Base-by-base conservation (phyloP, 768 basidiomycete genomes). In the Tephrocybe rancida region DNA sequence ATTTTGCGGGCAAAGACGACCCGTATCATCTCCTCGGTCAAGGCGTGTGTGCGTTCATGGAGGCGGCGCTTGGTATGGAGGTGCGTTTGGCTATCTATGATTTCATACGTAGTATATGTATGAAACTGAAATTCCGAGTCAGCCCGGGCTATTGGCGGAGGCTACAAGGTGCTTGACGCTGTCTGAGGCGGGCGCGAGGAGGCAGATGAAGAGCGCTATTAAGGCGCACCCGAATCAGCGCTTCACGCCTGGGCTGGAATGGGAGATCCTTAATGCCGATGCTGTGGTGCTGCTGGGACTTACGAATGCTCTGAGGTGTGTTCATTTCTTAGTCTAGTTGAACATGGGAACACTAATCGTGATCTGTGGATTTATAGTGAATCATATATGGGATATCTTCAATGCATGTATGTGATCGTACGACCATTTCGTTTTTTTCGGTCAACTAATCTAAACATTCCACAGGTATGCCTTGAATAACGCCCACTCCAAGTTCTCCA, bases 21-120 rank as follows among this genome's bases (percentile, higher is more conserved):
- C 84, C 90, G 0, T 87, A 90, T 61, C 90, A 92, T 66, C 73
- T 81, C 18, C 74, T 92, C 53, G 90, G 90, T 1, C 71, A 83
- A 0, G 90, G 89, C 14, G 83, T 86, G 0, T 86, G 85, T 53
- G 80, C 82, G 0, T 92, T 92, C 59, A 71, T 92, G 39, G 85
- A 90, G 66, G 91, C 89, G 0, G 88, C 86, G 1, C 70, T 92
- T 13, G 87, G 88, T n/a, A 83, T 91, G 84, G 90, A 92, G 80
- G 87, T 86, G 32, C 11, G 71, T 65, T 30, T n/a, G n/a, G n/a
- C 25, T 24, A 5, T 54, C 39, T 34, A 44, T n/a, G 6, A 8
- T 44, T 10, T 14, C 9, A 30, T 18, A 22, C 27, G 9, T 8
- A 10, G 9, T 14, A 11, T 19, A 25, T 37, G 8, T 39, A 41